A percentile compares a stretch with the other conserved stretches of the same genome.
phyloP scores from a whole-genome alignment of 1,284 basidiomycete genomes.

The Microbotryomycetes sp. region DNA sequence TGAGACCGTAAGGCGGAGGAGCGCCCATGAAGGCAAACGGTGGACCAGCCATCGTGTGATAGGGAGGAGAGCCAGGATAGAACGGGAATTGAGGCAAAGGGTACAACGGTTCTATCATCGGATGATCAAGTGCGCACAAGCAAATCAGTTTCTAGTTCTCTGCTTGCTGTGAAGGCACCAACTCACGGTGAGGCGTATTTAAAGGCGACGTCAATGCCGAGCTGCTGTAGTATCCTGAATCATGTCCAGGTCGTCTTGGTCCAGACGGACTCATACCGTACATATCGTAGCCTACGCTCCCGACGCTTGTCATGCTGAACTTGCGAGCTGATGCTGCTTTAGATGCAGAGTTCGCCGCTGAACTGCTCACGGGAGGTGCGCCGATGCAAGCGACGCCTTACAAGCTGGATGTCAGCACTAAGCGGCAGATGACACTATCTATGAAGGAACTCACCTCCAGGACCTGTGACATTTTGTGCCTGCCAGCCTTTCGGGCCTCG shows the following conservation, averaged over 20 bases:
- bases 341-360: no score
- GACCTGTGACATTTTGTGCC: conserved; percentile 1
- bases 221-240: neutral
- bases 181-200: neutral
- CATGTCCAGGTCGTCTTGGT: neutral
- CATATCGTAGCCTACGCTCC: no score
- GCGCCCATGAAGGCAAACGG: neutral
- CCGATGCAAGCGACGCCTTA: neutral
- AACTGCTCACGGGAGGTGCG: neutral
- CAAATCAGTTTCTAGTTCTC: neutral
- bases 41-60: neutral
- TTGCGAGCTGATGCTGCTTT: neutral
- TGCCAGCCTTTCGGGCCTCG: neutral
- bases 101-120: neutral
- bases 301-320: neutral
- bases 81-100: neutral
- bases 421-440: neutral
- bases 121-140: no score
- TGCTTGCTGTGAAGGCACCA: neutral
- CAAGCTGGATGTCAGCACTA: neutral
- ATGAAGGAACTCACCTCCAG: neutral
- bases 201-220: neutral
- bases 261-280: neutral
- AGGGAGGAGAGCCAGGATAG: neutral
- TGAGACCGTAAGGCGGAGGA: neutral